These are phyloP conservation scores for Candida ovalis DNA, from an alignment of 805 yeast genomes.

Conservation along the genomic window DNA sequence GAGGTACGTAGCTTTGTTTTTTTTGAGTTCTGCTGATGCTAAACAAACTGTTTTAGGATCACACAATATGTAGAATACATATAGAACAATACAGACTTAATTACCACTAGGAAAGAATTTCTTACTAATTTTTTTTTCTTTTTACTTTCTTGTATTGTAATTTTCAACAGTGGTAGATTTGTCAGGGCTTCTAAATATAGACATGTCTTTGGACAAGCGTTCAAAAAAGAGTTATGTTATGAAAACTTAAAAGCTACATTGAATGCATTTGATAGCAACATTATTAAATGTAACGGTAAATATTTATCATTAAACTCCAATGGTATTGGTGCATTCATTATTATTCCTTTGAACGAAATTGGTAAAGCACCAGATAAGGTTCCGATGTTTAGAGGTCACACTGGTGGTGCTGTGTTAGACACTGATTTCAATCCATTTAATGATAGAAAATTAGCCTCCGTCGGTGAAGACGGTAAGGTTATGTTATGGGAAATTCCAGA, in stretches of 20 bases:
- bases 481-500: conserved; percentile 87
- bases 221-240: conserved; percentile 64
- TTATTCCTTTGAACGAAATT: conserved; percentile 77
- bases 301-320: conserved; percentile 82
- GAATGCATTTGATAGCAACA: conserved; percentile 95
- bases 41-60: too few species aligned
- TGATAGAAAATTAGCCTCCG: conserved; percentile 67
- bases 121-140: not conserved
- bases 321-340: conserved; percentile 98
- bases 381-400: conserved; percentile 93
- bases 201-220: conserved; percentile 91
- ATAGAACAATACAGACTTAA: too few species aligned
- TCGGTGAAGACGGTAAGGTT: conserved; percentile 77
- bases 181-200: conserved; percentile 97
- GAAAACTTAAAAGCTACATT: conserved; percentile 77
- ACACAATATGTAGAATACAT: not conserved
- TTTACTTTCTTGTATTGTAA: not conserved
- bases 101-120: not conserved
- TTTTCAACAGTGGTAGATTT: conserved; percentile 61
- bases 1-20: not conserved
- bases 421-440: conserved; percentile 95
- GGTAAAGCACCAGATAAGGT: conserved; percentile 94
- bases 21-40: too few species aligned
- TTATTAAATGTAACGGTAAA: conserved; percentile 82
- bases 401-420: conserved; percentile 92